phyloP scores from a whole-genome alignment of 805 yeast species.

The Wickerhamiella kurtzmanii region DNA sequence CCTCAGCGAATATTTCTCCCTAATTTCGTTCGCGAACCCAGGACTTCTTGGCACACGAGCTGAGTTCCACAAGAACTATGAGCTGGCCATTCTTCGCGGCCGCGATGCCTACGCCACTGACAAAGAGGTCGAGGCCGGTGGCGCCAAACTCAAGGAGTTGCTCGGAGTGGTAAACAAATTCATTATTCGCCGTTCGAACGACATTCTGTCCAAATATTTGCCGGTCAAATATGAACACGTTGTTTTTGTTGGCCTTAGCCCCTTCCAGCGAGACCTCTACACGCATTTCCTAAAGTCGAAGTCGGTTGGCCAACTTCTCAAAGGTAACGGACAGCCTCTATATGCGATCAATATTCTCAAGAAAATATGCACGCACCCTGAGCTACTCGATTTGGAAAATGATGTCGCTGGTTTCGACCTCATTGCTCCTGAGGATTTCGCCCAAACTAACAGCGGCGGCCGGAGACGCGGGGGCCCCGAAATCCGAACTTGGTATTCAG shows the following conservation, averaged over 20 bases:
- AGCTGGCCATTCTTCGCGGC: constrained; percentile 63
- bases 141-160: constrained; percentile 51
- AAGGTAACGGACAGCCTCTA: constrained; percentile 54
- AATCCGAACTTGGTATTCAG: constrained; percentile 69
- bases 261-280: constrained; percentile 61
- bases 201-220: constrained; percentile 79
- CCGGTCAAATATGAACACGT: constrained; percentile 97
- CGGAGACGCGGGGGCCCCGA: constrained; percentile 43
- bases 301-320: constrained; percentile 52
- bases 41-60: constrained; percentile 73
- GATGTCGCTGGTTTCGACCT: constrained; percentile 61
- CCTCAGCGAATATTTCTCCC: constrained; percentile 81
- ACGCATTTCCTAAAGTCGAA: constrained; percentile 66
- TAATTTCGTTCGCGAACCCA: constrained; percentile 86
- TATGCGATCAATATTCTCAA: constrained; percentile 81
- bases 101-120: constrained; percentile 86
- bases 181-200: constrained; percentile 91
- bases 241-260: constrained; percentile 74
- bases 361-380: constrained; percentile 91
- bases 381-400: constrained; percentile 56
- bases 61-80: constrained; percentile 78
- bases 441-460: constrained; percentile 28
- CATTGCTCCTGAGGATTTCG: constrained; percentile 59
- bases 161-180: constrained; percentile 71
- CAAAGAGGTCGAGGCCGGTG: constrained; percentile 56